Conservation (phyloP, 2,329 filamentous ascomycete genomes). For the Venturiaceae sp. region DNA sequence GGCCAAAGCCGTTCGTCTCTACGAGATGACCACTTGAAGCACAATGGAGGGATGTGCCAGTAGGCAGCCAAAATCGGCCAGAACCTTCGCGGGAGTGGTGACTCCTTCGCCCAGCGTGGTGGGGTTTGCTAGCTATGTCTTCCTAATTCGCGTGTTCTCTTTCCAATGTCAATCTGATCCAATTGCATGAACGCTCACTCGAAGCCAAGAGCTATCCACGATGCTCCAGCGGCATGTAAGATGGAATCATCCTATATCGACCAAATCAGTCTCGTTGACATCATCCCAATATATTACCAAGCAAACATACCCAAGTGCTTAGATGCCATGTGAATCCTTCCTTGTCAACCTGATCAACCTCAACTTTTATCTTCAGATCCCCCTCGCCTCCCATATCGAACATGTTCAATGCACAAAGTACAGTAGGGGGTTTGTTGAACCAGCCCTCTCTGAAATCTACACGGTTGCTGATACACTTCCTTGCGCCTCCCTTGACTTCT, state of each 20-base stretch:
- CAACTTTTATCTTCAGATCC: constrained; percentile 16
- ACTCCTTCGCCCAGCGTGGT: not conserved
- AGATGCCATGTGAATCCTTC: constrained; percentile 19
- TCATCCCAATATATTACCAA: constrained; percentile 10
- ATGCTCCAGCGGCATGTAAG: constrained; percentile 17
- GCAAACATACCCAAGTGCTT: constrained; percentile 14
- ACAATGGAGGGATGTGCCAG: too few species aligned
- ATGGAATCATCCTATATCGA: constrained; percentile 10
- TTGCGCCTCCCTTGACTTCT: constrained; percentile 13
- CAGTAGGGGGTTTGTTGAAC: constrained; percentile 17
- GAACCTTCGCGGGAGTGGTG: not conserved
- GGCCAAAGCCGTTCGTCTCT: too few species aligned
- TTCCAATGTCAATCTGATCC: too few species aligned
- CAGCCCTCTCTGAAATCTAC: constrained; percentile 14
- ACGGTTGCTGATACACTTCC: constrained; percentile 11
- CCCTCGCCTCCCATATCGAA: constrained; percentile 18
- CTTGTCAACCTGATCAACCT: constrained; percentile 13
- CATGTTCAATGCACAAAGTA: constrained; percentile 18
- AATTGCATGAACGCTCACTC: not conserved
- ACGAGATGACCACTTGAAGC: too few species aligned
- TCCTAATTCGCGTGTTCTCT: not conserved
- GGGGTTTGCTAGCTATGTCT: not conserved
- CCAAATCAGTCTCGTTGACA: constrained; percentile 14
- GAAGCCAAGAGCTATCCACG: constrained; percentile 16
- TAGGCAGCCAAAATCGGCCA: not conserved